phyloP scores from a whole-genome alignment of 192 early-diverging fungal species.

The Podila horticola region DNA sequence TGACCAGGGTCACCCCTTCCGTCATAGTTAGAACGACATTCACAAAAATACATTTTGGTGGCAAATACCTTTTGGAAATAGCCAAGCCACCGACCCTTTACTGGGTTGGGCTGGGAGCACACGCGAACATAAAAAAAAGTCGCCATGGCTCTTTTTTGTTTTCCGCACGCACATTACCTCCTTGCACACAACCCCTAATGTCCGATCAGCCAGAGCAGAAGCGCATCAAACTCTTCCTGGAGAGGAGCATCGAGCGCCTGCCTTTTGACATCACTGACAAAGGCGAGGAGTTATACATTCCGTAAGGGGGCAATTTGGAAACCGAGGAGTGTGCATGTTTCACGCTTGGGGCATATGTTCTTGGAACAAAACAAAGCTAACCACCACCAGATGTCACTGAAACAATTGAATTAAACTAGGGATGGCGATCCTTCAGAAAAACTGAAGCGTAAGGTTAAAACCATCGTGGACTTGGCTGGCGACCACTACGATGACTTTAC shows the following conservation, averaged over 20 bases:
- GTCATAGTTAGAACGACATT: neutral
- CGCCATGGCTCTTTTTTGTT: neutral
- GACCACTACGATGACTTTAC: slow-evolving; percentile 43
- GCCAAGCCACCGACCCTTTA: slow-evolving; percentile 9
- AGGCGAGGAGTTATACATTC: slow-evolving; percentile 43
- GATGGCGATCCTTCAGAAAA: slow-evolving; percentile 48
- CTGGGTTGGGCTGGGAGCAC: neutral
- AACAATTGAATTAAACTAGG: slow-evolving; percentile 2
- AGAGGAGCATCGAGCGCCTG: slow-evolving; percentile 41
- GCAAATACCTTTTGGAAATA: too few relatives aligned
- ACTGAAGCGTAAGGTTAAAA: slow-evolving; percentile 44
- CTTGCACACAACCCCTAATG: neutral
- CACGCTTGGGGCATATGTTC: neutral
- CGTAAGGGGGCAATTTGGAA: slow-evolving; percentile 5
- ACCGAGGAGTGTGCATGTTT: neutral
- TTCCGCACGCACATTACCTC: neutral
- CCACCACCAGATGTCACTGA: neutral
- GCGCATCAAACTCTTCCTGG: slow-evolving; percentile 46
- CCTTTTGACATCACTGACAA: slow-evolving; percentile 47
- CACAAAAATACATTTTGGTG: too few relatives aligned
- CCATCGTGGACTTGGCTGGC: slow-evolving; percentile 30
- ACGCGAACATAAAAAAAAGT: neutral
- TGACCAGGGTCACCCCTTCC: slow-evolving; percentile 42
- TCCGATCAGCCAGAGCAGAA: slow-evolving; percentile 9
- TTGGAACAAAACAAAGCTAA: neutral